phyloP scores from a whole-genome alignment of 2,329 filamentous ascomycete species.

The Onygenales sp. region DNA sequence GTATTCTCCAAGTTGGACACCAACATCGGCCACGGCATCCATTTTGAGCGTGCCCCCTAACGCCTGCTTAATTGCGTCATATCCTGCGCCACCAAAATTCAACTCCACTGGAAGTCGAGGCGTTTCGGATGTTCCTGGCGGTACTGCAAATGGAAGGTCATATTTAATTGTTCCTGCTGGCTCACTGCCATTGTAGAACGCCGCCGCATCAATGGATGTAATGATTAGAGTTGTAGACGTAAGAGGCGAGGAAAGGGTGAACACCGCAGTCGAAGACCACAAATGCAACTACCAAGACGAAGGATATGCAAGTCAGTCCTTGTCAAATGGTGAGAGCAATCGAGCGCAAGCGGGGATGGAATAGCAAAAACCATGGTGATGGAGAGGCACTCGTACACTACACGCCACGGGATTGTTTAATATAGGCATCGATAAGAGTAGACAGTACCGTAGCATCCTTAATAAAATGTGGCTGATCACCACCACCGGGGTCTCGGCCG shows the following conservation, averaged over 20 bases:
- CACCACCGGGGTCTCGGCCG: slow-evolving; percentile 29
- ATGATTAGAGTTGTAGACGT: slow-evolving; percentile 63
- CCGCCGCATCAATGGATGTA: slow-evolving; percentile 71
- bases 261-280: slow-evolving; percentile 75
- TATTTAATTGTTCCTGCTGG: slow-evolving; percentile 70
- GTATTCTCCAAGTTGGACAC: slow-evolving; percentile 66
- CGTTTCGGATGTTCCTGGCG: slow-evolving; percentile 61
- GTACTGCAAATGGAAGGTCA: slow-evolving; percentile 62
- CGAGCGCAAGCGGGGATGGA: not conserved
- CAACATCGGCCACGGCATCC: slow-evolving; percentile 67
- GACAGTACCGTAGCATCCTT: slow-evolving; percentile 58
- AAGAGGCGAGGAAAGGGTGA: slow-evolving; percentile 73
- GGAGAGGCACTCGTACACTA: not conserved
- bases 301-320: slow-evolving; percentile 6
- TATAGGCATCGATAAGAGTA: slow-evolving; percentile 14
- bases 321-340: not conserved
- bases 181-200: slow-evolving; percentile 72
- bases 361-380: not conserved
- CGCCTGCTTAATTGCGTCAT: slow-evolving; percentile 69
- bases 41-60: slow-evolving; percentile 71
- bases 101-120: slow-evolving; percentile 76
- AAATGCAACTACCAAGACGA: slow-evolving; percentile 53
- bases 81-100: slow-evolving; percentile 67
- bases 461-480: slow-evolving; percentile 59
- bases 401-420: slow-evolving; percentile 4